A percentile compares a stretch with the other conserved stretches of the same genome.
phyloP scores from a whole-genome alignment of 805 yeast species.

The Saccharomycopsis fermentans region DNA sequence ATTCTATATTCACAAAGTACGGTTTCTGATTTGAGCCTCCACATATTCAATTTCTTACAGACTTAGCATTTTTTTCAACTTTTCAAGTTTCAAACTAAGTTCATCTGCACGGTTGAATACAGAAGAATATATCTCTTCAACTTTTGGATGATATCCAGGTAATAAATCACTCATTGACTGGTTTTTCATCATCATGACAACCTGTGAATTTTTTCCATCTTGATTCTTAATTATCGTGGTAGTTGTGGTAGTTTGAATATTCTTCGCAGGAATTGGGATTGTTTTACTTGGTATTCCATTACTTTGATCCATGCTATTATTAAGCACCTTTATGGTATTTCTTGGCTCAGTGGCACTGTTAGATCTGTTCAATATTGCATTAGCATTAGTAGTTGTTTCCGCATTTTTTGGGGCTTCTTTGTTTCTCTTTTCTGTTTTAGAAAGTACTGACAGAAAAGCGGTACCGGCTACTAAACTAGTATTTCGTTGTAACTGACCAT shows the following conservation, averaged over 20 bases:
- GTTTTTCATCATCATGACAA: conserved; percentile 2
- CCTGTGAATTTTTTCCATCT: conserved; percentile 1
- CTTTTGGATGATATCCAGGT: conserved; percentile 16
- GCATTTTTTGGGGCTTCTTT: neutral
- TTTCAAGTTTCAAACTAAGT: conserved; percentile 12
- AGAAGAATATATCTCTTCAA: conserved; percentile 13
- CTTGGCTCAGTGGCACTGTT: neutral
- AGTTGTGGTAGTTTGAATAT: neutral
- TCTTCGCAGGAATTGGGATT: neutral
- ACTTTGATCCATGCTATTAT: neutral
- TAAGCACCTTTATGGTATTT: neutral
- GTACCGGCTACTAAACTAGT: neutral
- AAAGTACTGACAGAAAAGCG: neutral
- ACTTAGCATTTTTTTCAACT: conserved; percentile 11
- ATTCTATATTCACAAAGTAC: too few relatives aligned
- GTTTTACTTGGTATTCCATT: neutral
- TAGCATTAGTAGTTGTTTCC: neutral
- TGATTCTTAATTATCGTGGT: neutral
- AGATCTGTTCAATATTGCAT: neutral
- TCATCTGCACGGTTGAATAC: conserved; percentile 14
- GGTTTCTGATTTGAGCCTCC: too few relatives aligned
- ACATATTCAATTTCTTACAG: too few relatives aligned
- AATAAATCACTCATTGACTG: conserved; percentile 13
- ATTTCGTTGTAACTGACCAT: neutral
- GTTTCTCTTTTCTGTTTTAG: neutral